A percentile compares a stretch with the other conserved stretches of the same genome.
phyloP scores from a whole-genome alignment of 345 rosid species.

The Dimocarpus longan region DNA sequence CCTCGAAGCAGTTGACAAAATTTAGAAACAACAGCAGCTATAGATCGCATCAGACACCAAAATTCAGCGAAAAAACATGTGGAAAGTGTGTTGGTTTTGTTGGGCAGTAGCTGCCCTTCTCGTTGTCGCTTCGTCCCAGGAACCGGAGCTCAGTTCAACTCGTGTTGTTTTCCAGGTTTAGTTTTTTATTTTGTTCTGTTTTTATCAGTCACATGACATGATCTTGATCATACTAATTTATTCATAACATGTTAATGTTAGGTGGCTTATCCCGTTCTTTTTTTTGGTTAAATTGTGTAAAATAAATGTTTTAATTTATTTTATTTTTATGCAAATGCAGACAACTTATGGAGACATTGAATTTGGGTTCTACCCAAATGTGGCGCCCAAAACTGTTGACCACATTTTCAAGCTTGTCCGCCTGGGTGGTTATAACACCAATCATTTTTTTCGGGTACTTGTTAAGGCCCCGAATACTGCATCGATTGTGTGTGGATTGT shows the following conservation, averaged over 20 bases:
- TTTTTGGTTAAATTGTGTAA: background rate
- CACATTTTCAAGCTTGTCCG: constrained; percentile 96
- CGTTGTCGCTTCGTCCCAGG: constrained; percentile 39
- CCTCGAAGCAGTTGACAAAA: background rate
- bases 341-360: constrained; percentile 87
- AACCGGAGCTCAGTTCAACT: constrained; percentile 77
- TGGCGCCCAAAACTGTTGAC: constrained; percentile 90
- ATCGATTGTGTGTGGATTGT: background rate
- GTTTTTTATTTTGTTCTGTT: constrained; percentile 2
- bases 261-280: background rate
- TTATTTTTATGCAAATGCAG: constrained; percentile 37
- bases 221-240: background rate
- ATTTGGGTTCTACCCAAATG: constrained; percentile 82
- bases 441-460: constrained; percentile 91
- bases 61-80: constrained; percentile 22
- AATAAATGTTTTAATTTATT: background rate
- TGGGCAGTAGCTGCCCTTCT: constrained; percentile 26
- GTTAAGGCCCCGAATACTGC: background rate
- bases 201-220: background rate
- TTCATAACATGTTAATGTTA: background rate
- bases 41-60: constrained; percentile 41
- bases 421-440: constrained; percentile 86
- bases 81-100: constrained; percentile 28
- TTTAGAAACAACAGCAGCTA: background rate
- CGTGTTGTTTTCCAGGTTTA: constrained; percentile 94